Percentiles rank a stretch among this genome's conserved stretches.
phyloP scores from a whole-genome alignment of 768 basidiomycete species.

The Podaxis mareebaensis region DNA sequence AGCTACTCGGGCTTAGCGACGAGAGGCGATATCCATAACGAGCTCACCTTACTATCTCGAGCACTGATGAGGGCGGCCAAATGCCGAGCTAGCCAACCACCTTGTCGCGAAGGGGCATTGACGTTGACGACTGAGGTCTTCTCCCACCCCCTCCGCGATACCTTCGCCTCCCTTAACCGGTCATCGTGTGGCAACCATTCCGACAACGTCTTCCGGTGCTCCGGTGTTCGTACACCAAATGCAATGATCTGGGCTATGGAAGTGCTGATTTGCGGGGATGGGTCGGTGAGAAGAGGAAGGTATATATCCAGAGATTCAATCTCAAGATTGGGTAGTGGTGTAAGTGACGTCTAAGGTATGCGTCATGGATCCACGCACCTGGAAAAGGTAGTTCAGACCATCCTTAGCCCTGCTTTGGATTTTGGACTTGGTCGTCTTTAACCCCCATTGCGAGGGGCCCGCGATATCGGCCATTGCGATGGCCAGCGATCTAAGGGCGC shows the following conservation, averaged over 20 bases:
- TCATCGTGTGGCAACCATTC: constrained; percentile 67
- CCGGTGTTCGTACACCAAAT: constrained; percentile 45
- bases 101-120: constrained; percentile 41
- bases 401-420: constrained; percentile 52
- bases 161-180: constrained; percentile 48
- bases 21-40: not conserved
- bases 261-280: constrained; percentile 39
- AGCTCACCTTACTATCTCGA: constrained; percentile 54
- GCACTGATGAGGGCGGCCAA: constrained; percentile 48
- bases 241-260: constrained; percentile 63
- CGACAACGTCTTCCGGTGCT: constrained; percentile 50
- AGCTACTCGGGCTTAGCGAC: constrained; percentile 35
- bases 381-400: constrained; percentile 61
- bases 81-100: constrained; percentile 61
- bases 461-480: constrained; percentile 64
- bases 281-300: constrained; percentile 59
- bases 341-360: not conserved
- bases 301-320: constrained; percentile 63
- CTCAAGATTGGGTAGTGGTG: constrained; percentile 28
- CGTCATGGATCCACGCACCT: constrained; percentile 38
- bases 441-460: constrained; percentile 70
- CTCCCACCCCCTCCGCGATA: constrained; percentile 70
- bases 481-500: constrained; percentile 62
- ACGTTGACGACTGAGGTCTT: constrained; percentile 45
- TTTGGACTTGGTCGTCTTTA: constrained; percentile 43